Base-by-base conservation (phyloP, 257 asterid genomes). In the Gentiana straminea region DNA sequence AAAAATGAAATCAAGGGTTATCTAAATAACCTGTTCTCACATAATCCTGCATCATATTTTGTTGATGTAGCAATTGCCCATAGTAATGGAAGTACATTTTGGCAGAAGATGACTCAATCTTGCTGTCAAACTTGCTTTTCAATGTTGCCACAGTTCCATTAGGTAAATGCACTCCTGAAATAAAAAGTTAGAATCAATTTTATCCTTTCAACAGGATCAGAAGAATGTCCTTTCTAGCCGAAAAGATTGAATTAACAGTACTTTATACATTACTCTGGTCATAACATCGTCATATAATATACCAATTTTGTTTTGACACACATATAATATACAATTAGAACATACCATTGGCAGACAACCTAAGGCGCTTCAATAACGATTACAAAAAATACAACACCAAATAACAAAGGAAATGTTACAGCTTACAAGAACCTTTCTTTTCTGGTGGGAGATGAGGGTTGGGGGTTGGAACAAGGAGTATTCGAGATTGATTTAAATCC, bases 11-110 rank as follows among this genome's bases (percentile, higher is more conserved):
- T 41, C 46, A 41, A 7, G 38, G 32, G 15, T 45, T 33, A 33
- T 24, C 44, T 7, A 70, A 45, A 32, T 56, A 62, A 73, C 99
- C 99, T 81, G 99, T 92, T 75, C 99, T 81, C 70, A 92, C 99
- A 67, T 85, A 92, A 78, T 92, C 99, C 81, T 92, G 99, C 82
- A 88, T 50, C 99, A 92, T 92, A 71, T 92, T 92, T 76, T 92
- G 99, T 77, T 92, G 99, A 77, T 92, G 99, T 56, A 92, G 81
- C 55, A 92, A 86, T 65, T 92, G 99, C 39, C 97, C 99, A 7
- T 92, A 92, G 79, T 92, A 92, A 69, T 92, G 99, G 60, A 92
- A 92, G 77, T 92, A 92, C 97, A 92, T 88, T 72, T 88, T 88
- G 65, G 99, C 94, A 66, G 99, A 92, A 62, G 95, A 81, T 62